Percentiles rank a stretch among this genome's conserved stretches.
These are phyloP conservation scores for Pseudopyrenochaeta lycopersici DNA, from an alignment of 2,329 filamentous ascomycete genomes.

Conservation along the genomic window DNA sequence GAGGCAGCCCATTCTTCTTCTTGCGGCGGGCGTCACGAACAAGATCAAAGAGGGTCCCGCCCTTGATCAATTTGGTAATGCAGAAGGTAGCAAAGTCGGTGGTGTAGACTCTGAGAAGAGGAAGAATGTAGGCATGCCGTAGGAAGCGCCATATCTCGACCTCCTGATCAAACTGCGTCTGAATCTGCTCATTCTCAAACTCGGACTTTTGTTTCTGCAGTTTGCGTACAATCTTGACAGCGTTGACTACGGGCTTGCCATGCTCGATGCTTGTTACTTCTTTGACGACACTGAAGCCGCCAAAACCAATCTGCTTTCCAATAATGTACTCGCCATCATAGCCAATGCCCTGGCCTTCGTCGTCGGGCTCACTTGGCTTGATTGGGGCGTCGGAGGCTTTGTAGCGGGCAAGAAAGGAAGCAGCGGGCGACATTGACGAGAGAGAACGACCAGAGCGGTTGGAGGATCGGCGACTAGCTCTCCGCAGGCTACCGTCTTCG, in stretches of 20 bases:
- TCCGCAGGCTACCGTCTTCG: conserved; percentile 45
- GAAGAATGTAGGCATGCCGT: conserved; percentile 68
- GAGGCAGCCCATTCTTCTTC: conserved; percentile 56
- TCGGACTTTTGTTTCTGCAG: conserved; percentile 64
- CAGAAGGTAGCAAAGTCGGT: conserved; percentile 75
- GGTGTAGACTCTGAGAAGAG: conserved; percentile 70
- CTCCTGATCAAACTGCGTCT: conserved; percentile 74
- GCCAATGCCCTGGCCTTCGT: conserved; percentile 73
- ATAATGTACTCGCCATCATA: conserved; percentile 69
- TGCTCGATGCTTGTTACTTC: conserved; percentile 70
- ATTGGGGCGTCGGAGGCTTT: conserved; percentile 47
- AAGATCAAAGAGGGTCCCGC: conserved; percentile 71
- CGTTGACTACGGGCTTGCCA: conserved; percentile 63
- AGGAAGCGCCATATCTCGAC: conserved; percentile 73
- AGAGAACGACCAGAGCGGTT: conserved; percentile 58
- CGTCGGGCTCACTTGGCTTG: conserved; percentile 64
- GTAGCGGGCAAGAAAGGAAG: conserved; percentile 66
- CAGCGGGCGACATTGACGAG: conserved; percentile 65
- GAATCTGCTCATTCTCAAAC: conserved; percentile 69
- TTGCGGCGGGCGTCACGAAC: conserved; percentile 62
- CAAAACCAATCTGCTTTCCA: conserved; percentile 71
- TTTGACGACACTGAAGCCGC: conserved; percentile 73
- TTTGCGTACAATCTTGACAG: conserved; percentile 74
- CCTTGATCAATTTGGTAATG: conserved; percentile 70
- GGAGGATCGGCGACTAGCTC: conserved; percentile 51